Percentiles rank a stretch among this genome's conserved stretches.
Conservation (phyloP, 768 basidiomycete species). For the Coprinopsis cinerea region DNA sequence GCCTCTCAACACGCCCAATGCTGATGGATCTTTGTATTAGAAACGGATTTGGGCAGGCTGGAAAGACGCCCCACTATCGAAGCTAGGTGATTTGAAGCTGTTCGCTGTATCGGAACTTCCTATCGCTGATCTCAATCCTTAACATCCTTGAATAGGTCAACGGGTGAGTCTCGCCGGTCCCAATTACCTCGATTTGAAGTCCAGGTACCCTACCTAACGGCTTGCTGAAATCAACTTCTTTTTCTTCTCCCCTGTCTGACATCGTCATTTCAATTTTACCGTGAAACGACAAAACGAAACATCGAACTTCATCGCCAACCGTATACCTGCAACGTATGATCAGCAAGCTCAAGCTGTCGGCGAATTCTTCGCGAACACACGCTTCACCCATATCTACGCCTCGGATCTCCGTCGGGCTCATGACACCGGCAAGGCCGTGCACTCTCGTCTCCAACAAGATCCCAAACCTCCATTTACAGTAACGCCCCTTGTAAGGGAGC, state of each 20-base stretch:
- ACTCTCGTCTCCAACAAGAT: slow-evolving; percentile 35
- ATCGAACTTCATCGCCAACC: too few relatives aligned
- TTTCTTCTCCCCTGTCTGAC: too few relatives aligned
- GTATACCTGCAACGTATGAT: too few relatives aligned
- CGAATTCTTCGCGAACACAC: slow-evolving; percentile 40
- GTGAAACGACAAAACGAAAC: too few relatives aligned
- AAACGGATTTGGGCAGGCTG: slow-evolving; percentile 66
- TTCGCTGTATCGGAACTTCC: slow-evolving; percentile 13
- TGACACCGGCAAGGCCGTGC: slow-evolving; percentile 53
- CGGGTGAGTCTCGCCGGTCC: not conserved
- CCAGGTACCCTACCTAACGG: too few relatives aligned
- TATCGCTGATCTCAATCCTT: not conserved
- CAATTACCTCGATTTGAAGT: too few relatives aligned
- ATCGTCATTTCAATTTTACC: too few relatives aligned
- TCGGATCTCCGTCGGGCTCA: slow-evolving; percentile 65
- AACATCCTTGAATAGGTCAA: not conserved
- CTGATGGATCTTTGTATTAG: slow-evolving; percentile 16
- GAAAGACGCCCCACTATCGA: slow-evolving; percentile 69
- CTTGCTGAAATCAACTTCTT: too few relatives aligned
- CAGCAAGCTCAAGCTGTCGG: slow-evolving; percentile 64
- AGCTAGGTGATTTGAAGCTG: slow-evolving; percentile 38
- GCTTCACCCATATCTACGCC: slow-evolving; percentile 53
- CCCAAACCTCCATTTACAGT: slow-evolving; percentile 50
- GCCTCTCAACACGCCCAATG: too few relatives aligned
- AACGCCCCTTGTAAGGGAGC: slow-evolving; percentile 60